Base-by-base conservation (phyloP, 495 filamentous ascomycete species). In the Aspergillus diversus region DNA sequence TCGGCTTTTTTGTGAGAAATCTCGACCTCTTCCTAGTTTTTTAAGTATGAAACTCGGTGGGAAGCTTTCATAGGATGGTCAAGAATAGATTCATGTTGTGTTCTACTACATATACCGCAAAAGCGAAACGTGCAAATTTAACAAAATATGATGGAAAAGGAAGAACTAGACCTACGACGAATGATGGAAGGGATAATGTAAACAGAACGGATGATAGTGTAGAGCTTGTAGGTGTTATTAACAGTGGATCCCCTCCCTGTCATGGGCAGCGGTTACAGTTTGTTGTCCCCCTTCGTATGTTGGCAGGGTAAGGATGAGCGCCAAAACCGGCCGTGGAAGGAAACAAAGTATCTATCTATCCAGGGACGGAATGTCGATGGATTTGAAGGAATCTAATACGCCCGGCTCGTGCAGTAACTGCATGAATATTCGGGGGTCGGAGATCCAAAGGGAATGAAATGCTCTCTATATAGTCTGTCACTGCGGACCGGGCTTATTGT, bases 361-460 rank as follows among this genome's bases (percentile, higher is more conserved):
- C 13, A 60, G 43, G 16, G 46, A 60, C 5, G 13, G 33, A 31
- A 60, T 21, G 27, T 60, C 46, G n/a, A 60, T 51, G 31, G 52
- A 60, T 1, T 60, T 11, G 21, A 52, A n/a, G 47, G 27, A 17
- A 5, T 37, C 11, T 8, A 0, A 31, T 4, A 52, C 47, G 17
- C 57, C 57, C 43, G 52, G 47, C 12, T 60, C 32, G 17, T 60
- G 57, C 57, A 49, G 33, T 37, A 60, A 37, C 31, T 47, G 4
- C 5, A 46, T 60, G 32, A 60, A 52, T 9, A 51, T 60, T 31
- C 2, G 1, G 17, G 57, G 57, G 27, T 60, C 57, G 3, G 21
- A 27, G 57, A 60, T 52, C 52, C 57, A 3, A 60, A 47, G 7
- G 57, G 57, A 12, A 61, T 42, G 50, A 61, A 55, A 32, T 55